Percentiles rank a stretch among this genome's conserved stretches.
These are phyloP conservation scores for Durusdinium trenchii DNA, from an alignment of 73 alveolate genomes.

Conservation along the genomic window DNA sequence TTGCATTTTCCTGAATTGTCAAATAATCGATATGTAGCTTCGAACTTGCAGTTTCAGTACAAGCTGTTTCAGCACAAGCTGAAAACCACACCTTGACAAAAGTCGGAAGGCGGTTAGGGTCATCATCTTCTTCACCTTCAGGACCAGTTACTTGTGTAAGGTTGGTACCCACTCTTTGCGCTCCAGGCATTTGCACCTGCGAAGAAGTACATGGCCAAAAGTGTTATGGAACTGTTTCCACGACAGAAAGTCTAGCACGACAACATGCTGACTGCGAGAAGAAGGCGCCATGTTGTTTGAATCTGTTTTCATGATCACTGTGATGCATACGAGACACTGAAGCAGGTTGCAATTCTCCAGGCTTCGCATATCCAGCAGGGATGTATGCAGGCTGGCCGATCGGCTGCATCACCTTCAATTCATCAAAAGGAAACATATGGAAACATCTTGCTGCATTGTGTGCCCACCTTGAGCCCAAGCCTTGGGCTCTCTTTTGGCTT, in stretches of 20 bases:
- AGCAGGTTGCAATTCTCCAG: conserved; percentile 42
- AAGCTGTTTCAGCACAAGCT: too few relatives aligned
- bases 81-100: conserved; percentile 95
- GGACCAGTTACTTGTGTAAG: conserved; percentile 56
- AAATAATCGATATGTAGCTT: too few relatives aligned
- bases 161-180: conserved; percentile 59
- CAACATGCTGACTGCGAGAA: too few relatives aligned
- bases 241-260: background rate
- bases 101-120: conserved; percentile 94
- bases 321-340: background rate
- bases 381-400: conserved; percentile 22
- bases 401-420: conserved; percentile 29
- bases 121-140: conserved; percentile 72
- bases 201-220: background rate
- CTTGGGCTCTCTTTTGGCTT: too few relatives aligned
- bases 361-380: conserved; percentile 39
- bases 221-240: background rate
- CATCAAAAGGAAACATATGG: too few relatives aligned
- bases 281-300: too few relatives aligned
- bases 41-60: too few relatives aligned
- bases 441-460: too few relatives aligned
- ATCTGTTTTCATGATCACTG: background rate
- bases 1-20: too few relatives aligned
- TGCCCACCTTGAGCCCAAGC: too few relatives aligned
- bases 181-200: conserved; percentile 52